Base-by-base conservation (phyloP, 2,329 filamentous ascomycete species). In the Paracoccidioides lutzii region DNA sequence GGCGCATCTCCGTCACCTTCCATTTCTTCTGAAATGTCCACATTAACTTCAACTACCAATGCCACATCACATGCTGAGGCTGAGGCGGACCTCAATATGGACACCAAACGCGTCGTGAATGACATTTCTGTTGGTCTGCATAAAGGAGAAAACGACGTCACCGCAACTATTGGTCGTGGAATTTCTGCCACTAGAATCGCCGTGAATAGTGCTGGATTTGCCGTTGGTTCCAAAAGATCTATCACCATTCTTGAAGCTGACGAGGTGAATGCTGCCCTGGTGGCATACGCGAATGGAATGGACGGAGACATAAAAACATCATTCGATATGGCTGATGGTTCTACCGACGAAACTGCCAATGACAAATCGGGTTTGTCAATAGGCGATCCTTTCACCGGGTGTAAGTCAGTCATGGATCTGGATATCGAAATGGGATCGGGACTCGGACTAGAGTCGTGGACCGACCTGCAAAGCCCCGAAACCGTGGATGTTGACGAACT, bases 401-500 rank as follows among this genome's bases (percentile, higher is more conserved):
- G 32, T n/a, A 33, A 58, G n/a, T 54, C 63, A n/a, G 52, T 66
- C 28, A 52, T 62, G 12, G 60, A 61, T 32, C 64, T 69, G 56
- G 62, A 66, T 38, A 65, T 73, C 53, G 74, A 75, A 57, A 65
- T 73, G 52, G 75, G 74, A 57, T 61, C 65, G 55, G 67, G 73
- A 53, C 67, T 72, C 58, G 70, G 70, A 45, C 65, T 62, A 55
- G 72, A 73, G 45, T 75, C 76, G 73, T 85, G 86, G 65, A 79
- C 79, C 67, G 79, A 81, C 57, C 70, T 82, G 65, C 78, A 78
- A 67, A 89, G 84, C 67, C 90, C 90, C 1, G 93, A 97, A 74
- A 87, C 83, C 61, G 85, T 97, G 63, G 90, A 94, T 69, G 81
- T 97, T 51, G 89, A 95, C 49, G 93, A 98, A 76, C 82, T 97